Evolutionary conservation across 768 basidiomycete species (phyloP), one percentile per base, ranked within the genome.

Genomic region (Xerocomellus intermedius): DNA sequence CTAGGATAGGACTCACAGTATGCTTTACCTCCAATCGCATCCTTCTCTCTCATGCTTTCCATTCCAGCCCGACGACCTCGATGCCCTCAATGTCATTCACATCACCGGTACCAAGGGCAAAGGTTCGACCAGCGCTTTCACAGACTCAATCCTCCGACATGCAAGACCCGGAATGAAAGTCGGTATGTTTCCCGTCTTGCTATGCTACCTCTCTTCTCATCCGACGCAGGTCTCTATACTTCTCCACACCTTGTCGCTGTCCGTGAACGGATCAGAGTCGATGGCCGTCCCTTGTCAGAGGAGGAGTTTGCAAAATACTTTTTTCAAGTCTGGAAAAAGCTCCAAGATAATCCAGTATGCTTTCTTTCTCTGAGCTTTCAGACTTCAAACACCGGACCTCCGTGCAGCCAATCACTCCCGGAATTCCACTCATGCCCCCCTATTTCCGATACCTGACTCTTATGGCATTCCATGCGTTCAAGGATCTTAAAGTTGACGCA

Each of bases 101-200:
- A 85, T 99, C 61, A 95, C 96, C 9, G 96, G 96, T 4, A 98
- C 97, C 5, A 99, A 99, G 74, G 96, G 96, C 33, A 99, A 99
- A 70, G 96, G 96, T 8, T 98, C 96, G 4, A 94, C 97, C 1
- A 92, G 91, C 60, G 96, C 97, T 8, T 98, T 98, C 64, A 82
- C 84, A 5, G 89, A 94, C 63, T 91, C 89, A 10, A 86, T 98
- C 50, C 76, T 98, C 47, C 82, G 91, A n/a, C 78, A 81, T 55
- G 73, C 80, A n/a, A 80, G 74, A 60, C 87, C 94, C 8, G 73
- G 78, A 2, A 91, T 87, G 78, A 94, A 86, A 77, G 82, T 91
- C 59, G 96, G 94, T 91, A 66, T 60, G 85, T 64, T 16, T 37
- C 37, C 13, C 13, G 8, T 38, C 22, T 44, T 50, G 33, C 24